phyloP scores from a whole-genome alignment of 768 basidiomycete species.

The Floccularia luteovirens region DNA sequence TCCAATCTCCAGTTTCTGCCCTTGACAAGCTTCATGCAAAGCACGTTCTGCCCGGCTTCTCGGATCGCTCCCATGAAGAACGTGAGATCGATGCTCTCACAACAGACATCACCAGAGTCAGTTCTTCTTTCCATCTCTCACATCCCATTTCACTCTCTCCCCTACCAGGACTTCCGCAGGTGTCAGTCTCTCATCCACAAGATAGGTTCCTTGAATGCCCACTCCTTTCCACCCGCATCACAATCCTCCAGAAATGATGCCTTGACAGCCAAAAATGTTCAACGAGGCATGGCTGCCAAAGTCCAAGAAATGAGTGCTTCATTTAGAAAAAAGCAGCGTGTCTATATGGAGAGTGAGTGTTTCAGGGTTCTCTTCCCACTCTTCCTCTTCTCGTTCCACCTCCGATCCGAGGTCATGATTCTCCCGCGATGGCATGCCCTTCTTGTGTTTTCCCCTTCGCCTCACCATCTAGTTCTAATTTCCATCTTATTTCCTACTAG shows the following conservation, averaged over 20 bases:
- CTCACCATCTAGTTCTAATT: constrained; percentile 3
- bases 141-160: constrained; percentile 8
- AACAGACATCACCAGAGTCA: constrained; percentile 80
- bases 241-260: constrained; percentile 33
- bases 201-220: constrained; percentile 51
- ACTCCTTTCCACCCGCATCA: constrained; percentile 57
- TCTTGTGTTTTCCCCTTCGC: constrained; percentile 8
- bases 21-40: constrained; percentile 96
- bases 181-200: constrained; percentile 66
- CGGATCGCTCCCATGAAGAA: constrained; percentile 92
- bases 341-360: constrained; percentile 93
- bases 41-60: constrained; percentile 92
- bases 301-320: constrained; percentile 87
- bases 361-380: constrained; percentile 15
- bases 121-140: constrained; percentile 38
- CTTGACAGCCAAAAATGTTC: constrained; percentile 85
- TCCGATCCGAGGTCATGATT: constrained; percentile 11
- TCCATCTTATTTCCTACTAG: constrained; percentile 29
- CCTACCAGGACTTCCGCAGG: constrained; percentile 54
- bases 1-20: constrained; percentile 51
- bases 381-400: constrained; percentile 11
- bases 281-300: constrained; percentile 92
- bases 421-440: constrained; percentile 10
- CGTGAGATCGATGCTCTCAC: constrained; percentile 86
- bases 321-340: constrained; percentile 96